Evolutionary conservation across 2,329 filamentous ascomycete genomes (phyloP), one percentile per base, ranked within the genome.

Genomic region (Byssoonygena ceratinophila): DNA sequence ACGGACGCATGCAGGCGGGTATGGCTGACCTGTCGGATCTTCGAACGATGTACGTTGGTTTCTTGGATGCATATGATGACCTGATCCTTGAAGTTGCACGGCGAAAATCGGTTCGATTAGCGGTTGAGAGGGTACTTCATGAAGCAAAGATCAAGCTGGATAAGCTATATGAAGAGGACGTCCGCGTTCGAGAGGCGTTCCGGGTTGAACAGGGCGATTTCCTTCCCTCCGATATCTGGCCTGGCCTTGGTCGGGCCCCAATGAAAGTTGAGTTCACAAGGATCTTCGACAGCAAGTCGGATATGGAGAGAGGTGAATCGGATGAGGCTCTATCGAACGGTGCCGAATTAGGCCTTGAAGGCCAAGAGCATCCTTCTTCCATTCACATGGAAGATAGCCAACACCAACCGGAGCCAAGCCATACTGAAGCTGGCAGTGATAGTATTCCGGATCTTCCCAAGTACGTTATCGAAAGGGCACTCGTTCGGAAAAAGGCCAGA

Each of bases 201-300:
- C 79, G 85, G 31, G 76, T 83, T 25, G 85, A 94, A 40, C 83
- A 92, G 11, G 90, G 89, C 6, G 87, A 94, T 58, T 94, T 82
- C 64, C 70, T 98, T 9, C 92, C 92, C 0, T 83, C 84, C 0
- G 89, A 96, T 65, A 80, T 96, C 20, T 96, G 89, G 88, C 83
- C 82, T 0, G 85, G 84, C 0, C 78, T 92, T 66, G 79, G 61
- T 40, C 63, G 78, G 57, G 76, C 72, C n/a, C 76, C 74, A 23
- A 78, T 78, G 59, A 74, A 68, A 54, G 74, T 69, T 25, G 62
- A 66, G 47, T 71, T 70, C 40, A 59, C 57, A 25, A 65, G 68
- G 18, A 57, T 70, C 49, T 61, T 65, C 2, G 68, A 68, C 1
- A 67, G 31, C 32, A 49, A 32, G 36, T 31, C 45, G 39, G 16